Evolutionary conservation across 2,329 filamentous ascomycete species (phyloP), one percentile per base, ranked within the genome.

Genomic region (Aspergillus sp.): DNA sequence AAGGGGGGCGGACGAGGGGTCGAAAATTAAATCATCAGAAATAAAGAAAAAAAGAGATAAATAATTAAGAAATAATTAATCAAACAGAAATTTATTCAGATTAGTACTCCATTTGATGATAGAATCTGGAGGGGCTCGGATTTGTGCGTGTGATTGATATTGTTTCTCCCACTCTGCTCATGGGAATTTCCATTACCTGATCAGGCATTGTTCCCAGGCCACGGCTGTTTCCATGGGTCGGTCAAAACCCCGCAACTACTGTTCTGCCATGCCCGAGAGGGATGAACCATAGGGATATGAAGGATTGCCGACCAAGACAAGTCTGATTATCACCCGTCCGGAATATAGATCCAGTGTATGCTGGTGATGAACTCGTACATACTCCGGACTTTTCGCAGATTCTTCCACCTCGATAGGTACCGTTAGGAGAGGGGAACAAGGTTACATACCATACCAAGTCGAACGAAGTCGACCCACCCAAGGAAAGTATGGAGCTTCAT

Each of bases 201-300:
- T 53, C 29, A 20, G 23, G 47, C 34, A 44, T 19, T 34, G 36
- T 32, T 44, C 40, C 29, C 34, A 42, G 34, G 23, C 21, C 25
- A n/a, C 23, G 19, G 16, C 19, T 4, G 6, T 5, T 41, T 17
- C 25, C 42, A 13, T 29, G 23, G 45, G 19, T 14, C 16, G 16
- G 20, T 25, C 32, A 25, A 20, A 5, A 41, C 59, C 61, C 62
- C 61, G 59, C 62, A 62, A 45, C 63, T 54, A 57, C 50, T 54
- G 54, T 57, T 57, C 47, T 61, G 60, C 51, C 52, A 53, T 58
- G 58, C 58, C 56, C 56, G 53, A 58, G 50, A 56, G 54, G 50
- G 52, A 56, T 38, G 23, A 25, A 45, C 43, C 20, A 52, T 47
- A 54, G 56, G 54, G 52, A 56, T 55, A 52, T 40, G 29, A 16